Conservation (phyloP, 192 early-diverging fungal species). For the Coemansia sp. region DNA sequence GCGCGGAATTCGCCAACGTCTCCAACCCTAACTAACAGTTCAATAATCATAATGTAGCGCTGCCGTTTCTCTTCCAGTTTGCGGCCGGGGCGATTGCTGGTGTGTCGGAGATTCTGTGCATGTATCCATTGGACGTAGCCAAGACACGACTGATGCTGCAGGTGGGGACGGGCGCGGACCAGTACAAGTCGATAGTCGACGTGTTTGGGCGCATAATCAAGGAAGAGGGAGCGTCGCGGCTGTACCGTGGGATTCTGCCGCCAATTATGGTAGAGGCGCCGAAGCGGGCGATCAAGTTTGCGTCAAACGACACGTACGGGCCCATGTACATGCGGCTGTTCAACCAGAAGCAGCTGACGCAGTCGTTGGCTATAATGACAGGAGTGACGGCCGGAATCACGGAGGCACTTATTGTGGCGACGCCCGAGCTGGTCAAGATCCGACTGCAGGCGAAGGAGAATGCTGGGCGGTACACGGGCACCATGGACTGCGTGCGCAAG, state of each 20-base stretch:
- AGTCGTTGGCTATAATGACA: conserved; percentile 76
- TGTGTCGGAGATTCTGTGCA: conserved; percentile 88
- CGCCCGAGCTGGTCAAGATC: conserved; percentile 94
- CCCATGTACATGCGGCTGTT: conserved; percentile 69
- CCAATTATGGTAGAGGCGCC: conserved; percentile 98
- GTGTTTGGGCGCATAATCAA: conserved; percentile 67
- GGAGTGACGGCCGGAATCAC: conserved; percentile 90
- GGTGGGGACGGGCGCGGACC: conserved; percentile 58
- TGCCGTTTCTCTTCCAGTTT: conserved; percentile 81
- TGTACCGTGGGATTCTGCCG: conserved; percentile 93
- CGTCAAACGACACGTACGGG: conserved; percentile 86
- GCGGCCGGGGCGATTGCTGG: conserved; percentile 78
- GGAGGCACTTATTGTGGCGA: conserved; percentile 87
- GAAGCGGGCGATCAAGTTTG: conserved; percentile 97
- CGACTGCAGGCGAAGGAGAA: conserved; percentile 89
- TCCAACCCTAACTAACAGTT: no score
- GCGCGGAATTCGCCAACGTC: background rate
- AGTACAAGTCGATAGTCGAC: conserved; percentile 66
- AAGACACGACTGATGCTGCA: conserved; percentile 94
- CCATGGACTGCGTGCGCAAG: conserved; percentile 75
- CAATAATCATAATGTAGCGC: conserved; percentile 39
- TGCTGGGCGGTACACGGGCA: conserved; percentile 81
- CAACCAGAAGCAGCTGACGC: conserved; percentile 71
- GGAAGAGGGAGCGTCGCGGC: conserved; percentile 65
- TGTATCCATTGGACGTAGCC: conserved; percentile 94